These are phyloP conservation scores for Candida railenensis DNA, from an alignment of 805 yeast species.

Conservation along the genomic window DNA sequence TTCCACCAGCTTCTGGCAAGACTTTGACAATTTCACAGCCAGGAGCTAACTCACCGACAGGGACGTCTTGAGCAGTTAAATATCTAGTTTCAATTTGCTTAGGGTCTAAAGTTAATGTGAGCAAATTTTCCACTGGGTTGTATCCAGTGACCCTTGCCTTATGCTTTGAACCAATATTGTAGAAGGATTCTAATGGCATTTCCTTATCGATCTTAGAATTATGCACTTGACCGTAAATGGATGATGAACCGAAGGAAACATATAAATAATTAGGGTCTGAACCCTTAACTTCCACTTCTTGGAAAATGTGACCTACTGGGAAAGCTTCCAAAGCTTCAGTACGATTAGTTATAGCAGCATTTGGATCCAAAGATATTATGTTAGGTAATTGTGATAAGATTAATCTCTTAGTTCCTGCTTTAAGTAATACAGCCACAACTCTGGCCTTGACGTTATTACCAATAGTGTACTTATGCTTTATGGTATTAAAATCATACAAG, in stretches of 20 bases:
- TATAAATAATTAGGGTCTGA: conserved; percentile 56
- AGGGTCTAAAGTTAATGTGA: conserved; percentile 68
- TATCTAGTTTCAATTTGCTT: conserved; percentile 62
- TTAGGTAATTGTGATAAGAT: conserved; percentile 65
- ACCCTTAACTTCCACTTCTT: conserved; percentile 58
- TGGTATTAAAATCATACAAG: conserved; percentile 40
- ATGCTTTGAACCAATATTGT: conserved; percentile 63
- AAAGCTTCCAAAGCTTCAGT: conserved; percentile 53
- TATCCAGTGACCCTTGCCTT: conserved; percentile 76
- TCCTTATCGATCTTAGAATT: conserved; percentile 62
- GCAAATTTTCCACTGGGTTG: conserved; percentile 63
- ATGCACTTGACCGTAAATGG: conserved; percentile 71
- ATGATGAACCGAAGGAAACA: conserved; percentile 54
- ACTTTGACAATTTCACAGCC: conserved; percentile 55
- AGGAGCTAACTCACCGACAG: conserved; percentile 64
- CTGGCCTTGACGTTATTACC: conserved; percentile 73
- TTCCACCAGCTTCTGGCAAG: conserved; percentile 58
- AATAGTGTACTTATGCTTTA: conserved; percentile 62
- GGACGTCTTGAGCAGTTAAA: conserved; percentile 68
- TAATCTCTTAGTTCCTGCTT: conserved; percentile 53
- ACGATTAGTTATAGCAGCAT: conserved; percentile 9
- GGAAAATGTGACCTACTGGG: conserved; percentile 74
- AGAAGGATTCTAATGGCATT: conserved; percentile 41
- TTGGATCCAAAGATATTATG: conserved; percentile 36
- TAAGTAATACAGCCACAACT: conserved; percentile 55